Evolutionary conservation across 2,329 filamentous ascomycete species (phyloP), one percentile per base, ranked within the genome.

Genomic region (Stromatinia cepivora): DNA sequence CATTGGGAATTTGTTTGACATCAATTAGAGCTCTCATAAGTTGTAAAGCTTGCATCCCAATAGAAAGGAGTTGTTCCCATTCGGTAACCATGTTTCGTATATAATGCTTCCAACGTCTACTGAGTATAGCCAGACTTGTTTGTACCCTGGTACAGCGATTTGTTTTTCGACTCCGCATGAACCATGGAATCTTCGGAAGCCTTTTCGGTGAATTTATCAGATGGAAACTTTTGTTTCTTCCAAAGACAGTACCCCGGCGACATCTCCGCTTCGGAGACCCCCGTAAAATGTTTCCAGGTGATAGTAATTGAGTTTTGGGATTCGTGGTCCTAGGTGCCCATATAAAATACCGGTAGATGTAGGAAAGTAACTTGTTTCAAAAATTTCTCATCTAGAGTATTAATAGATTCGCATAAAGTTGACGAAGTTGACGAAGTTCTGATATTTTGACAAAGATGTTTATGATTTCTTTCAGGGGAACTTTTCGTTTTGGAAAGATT

Each of bases 31-130:
- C 13, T 22, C 22, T 5, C 56, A n/a, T 17, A 25, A 9, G 52
- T 22, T 15, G 31, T 39, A 58, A 25, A 58, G 56, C 22, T 22
- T 39, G 13, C 34, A 42, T 48, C 42, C 42, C 58, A 48, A 48
- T 28, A n/a, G 46, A 62, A 22, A 62, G 58, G 42, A 62, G 58
- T 20, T 10, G 15, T 31, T 34, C 20, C 46, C 7, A 62, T 62
- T 48, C 42, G 28, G 46, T 22, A 34, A 42, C 28, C 42, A n/a
- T 62, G 58, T 62, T 62, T 62, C 58, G 42, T 34, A 20, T 48
- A 48, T 34, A 62, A 42, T 9, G 31, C 42, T 62, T 46, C 28
- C 28, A 13, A 62, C 2, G 11, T 42, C 28, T 48, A 17, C 13
- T n/a, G 13, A 15, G 39, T 42, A 17, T 42, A 42, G 13, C 13